Conservation (phyloP, 2,329 filamentous ascomycete species). For the Hypoxylon sp. region DNA sequence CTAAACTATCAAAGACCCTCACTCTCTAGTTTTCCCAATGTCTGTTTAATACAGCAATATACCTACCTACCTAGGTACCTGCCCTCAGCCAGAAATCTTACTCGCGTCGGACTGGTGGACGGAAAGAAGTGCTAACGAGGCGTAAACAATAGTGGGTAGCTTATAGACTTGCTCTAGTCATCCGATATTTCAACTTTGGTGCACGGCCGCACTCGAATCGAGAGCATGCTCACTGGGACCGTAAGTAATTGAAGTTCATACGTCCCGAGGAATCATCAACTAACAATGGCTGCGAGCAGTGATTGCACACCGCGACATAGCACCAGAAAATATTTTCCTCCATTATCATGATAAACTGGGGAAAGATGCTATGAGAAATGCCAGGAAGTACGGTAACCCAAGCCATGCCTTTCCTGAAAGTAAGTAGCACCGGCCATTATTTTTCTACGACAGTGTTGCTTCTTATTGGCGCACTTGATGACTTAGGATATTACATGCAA, state of each 20-base stretch:
- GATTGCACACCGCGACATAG: conserved; percentile 10
- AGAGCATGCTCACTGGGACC: not conserved
- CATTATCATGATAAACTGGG: conserved; percentile 7
- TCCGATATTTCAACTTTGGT: conserved; percentile 15
- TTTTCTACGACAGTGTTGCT: not conserved
- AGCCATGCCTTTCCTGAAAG: conserved; percentile 15
- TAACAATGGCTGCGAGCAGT: conserved; percentile 5
- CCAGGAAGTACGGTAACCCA: not conserved
- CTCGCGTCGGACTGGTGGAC: too few species aligned
- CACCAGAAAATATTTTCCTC: conserved; percentile 10
- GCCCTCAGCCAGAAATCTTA: too few species aligned
- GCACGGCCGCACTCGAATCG: not conserved
- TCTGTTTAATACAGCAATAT: too few species aligned
- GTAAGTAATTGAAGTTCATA: conserved; percentile 6
- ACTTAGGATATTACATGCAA: not conserved
- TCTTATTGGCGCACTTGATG: not conserved
- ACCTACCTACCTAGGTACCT: too few species aligned
- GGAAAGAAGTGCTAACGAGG: too few species aligned
- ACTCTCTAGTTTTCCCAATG: too few species aligned
- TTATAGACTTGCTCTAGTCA: conserved; percentile 9
- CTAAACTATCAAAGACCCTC: too few species aligned
- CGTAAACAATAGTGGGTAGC: conserved; percentile 19
- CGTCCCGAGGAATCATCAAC: not conserved
- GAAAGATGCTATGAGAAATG: not conserved
- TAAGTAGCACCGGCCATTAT: not conserved